phyloP scores from a whole-genome alignment of 1,284 basidiomycete species.

The Tilletia indica region DNA sequence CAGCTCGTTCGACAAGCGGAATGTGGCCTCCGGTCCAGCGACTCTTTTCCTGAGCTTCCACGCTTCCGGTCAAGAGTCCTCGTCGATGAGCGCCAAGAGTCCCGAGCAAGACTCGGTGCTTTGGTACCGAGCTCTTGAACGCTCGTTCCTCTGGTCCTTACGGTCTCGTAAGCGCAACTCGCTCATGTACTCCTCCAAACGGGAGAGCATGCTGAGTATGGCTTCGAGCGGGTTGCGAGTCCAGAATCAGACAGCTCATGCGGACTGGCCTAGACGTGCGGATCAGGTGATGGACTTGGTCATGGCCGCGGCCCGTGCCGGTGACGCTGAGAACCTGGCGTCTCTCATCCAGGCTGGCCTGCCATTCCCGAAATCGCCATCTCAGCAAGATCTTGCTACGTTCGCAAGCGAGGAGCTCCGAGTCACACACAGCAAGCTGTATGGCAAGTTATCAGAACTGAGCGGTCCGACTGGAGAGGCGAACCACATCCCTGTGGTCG shows the following conservation, averaged over 20 bases:
- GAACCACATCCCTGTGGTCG: not conserved
- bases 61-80: constrained; percentile 11
- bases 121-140: constrained; percentile 22
- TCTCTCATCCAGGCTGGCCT: constrained; percentile 26
- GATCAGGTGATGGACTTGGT: constrained; percentile 24
- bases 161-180: constrained; percentile 18
- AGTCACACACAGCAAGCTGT: not conserved
- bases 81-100: not conserved
- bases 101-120: constrained; percentile 16
- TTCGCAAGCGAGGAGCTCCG: constrained; percentile 22
- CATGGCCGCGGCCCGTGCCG: constrained; percentile 24
- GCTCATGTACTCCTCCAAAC: constrained; percentile 11
- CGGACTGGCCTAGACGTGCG: constrained; percentile 25
- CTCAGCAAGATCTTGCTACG: constrained; percentile 26
- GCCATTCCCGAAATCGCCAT: constrained; percentile 28
- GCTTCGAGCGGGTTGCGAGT: not conserved
- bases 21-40: constrained; percentile 1
- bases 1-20: constrained; percentile 12
- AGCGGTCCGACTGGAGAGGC: not conserved
- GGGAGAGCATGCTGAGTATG: constrained; percentile 3
- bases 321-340: constrained; percentile 21
- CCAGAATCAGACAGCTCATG: constrained; percentile 21
- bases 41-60: constrained; percentile 15
- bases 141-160: constrained; percentile 20
- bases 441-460: not conserved